These are phyloP conservation scores for Taiozyma sp. DNA, from an alignment of 1,139 yeast genomes.

Conservation along the genomic window DNA sequence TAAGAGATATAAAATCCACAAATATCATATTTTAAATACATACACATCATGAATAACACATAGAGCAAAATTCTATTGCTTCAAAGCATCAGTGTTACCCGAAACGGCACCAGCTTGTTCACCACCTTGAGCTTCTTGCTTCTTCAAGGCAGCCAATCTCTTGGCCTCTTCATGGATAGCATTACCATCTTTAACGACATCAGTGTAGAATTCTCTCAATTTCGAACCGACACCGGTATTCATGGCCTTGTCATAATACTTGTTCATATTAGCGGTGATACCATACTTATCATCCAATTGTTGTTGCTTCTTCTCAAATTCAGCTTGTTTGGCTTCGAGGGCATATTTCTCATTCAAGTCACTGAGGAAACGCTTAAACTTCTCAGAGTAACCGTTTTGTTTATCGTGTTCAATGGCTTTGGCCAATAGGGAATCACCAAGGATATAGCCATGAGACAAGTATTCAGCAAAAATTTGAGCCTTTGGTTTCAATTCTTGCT, in stretches of 20 bases:
- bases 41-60: not conserved
- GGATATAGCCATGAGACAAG: constrained; percentile 62
- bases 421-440: constrained; percentile 57
- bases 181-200: constrained; percentile 47
- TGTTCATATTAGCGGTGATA: constrained; percentile 34
- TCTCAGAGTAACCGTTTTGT: constrained; percentile 53
- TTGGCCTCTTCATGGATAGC: constrained; percentile 71
- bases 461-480: constrained; percentile 72
- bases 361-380: constrained; percentile 50
- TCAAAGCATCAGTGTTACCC: not conserved
- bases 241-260: constrained; percentile 45
- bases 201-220: constrained; percentile 46
- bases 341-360: constrained; percentile 56
- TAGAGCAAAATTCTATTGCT: not conserved
- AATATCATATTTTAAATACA: too few relatives aligned
- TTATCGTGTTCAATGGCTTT: constrained; percentile 59
- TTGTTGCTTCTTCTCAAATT: constrained; percentile 28
- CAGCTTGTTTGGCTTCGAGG: constrained; percentile 36
- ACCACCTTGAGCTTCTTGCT: constrained; percentile 21
- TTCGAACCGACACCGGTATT: constrained; percentile 41
- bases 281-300: constrained; percentile 36
- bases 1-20: too few relatives aligned
- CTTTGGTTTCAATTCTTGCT: constrained; percentile 77
- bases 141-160: constrained; percentile 58
- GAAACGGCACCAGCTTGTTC: not conserved